Base-by-base conservation (phyloP, 2,329 filamentous ascomycete species). In the Atkinsonella hypoxylon region DNA sequence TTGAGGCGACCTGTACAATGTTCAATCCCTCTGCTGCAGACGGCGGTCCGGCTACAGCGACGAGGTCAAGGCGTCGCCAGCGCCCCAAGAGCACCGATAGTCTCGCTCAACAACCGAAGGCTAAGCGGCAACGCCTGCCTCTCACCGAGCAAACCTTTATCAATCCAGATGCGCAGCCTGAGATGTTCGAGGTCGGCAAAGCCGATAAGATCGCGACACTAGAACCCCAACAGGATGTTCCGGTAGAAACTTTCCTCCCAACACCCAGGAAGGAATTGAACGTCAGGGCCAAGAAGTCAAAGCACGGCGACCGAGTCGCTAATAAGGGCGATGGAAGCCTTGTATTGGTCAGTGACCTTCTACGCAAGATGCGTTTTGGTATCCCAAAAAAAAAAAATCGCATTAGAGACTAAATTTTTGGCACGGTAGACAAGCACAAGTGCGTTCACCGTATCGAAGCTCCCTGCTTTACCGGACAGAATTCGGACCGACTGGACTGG, bases 401-500 rank as follows among this genome's bases (percentile, higher is more conserved):
- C 18, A 7, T 26, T 26, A 7, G 26, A 8, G 26, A 26, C 26
- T 26, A 26, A 40, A 45, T 45, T 9, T 9, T 32, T 18, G 4
- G 56, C 50, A 53, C 48, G 36, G n/a, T 49, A 94, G 86, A 88
- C 87, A 39, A 88, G 82, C 62, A 95, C 87, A 61, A 82, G 83
- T 63, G 87, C 87, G 56, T 96, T 93, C 64, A 85, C 79, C 42
- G 87, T 95, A 55, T 87, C 85, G 67, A 89, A 90, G 66, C 77
- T 96, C 32, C 87, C 87, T 51, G 83, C 86, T 50, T 77, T 94
- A 22, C 90, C 91, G 46, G 83, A 90, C 60, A 80, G 82, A 61
- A 78, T 95, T 55, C 81, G 83, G 56, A 70, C 78, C 57, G 78
- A 83, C 60, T 74, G 78, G 52, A 73, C 75, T 63, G 78, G 86